Evolutionary conservation across 73 alveolate genomes (phyloP).

Genomic region (Paramecium biaurelia): DNA sequence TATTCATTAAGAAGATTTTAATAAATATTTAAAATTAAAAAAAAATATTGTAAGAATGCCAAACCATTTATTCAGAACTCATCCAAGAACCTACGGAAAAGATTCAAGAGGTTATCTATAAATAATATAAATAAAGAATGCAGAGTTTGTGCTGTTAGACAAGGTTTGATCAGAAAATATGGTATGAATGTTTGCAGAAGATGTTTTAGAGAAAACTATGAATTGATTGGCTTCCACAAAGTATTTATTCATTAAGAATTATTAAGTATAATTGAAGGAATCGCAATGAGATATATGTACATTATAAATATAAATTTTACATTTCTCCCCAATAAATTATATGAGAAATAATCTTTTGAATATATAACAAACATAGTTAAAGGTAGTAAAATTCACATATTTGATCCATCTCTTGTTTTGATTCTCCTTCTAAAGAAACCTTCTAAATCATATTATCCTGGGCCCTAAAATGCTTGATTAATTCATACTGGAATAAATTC

Average conservation of each 20-base stretch:
- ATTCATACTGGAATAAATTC: background rate
- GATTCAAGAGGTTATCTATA: slow-evolving; percentile 81
- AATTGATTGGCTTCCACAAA: slow-evolving; percentile 88
- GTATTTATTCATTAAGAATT: slow-evolving; percentile 17
- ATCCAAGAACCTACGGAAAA: slow-evolving; percentile 95
- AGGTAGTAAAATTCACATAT: background rate
- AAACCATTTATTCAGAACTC: slow-evolving; percentile 85
- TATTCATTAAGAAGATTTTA: slow-evolving; percentile 20
- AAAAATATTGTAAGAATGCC: slow-evolving; percentile 72
- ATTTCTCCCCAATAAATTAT: background rate
- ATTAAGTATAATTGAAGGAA: background rate
- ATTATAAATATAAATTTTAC: background rate
- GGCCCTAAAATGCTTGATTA: slow-evolving; percentile 17
- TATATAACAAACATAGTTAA: background rate
- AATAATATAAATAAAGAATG: slow-evolving; percentile 62
- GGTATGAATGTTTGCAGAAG: slow-evolving; percentile 91
- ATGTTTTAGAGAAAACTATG: slow-evolving; percentile 95
- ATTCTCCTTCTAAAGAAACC: slow-evolving; percentile 7
- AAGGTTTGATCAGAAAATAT: slow-evolving; percentile 96
- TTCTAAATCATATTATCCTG: background rate
- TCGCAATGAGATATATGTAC: background rate
- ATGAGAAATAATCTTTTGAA: background rate
- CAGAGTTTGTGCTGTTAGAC: slow-evolving; percentile 91
- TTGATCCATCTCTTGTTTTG: background rate
- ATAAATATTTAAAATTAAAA: slow-evolving; percentile 37